Base-by-base conservation (phyloP, 176 grass and related monocot genomes). In the Rhynchospora tenuis region DNA sequence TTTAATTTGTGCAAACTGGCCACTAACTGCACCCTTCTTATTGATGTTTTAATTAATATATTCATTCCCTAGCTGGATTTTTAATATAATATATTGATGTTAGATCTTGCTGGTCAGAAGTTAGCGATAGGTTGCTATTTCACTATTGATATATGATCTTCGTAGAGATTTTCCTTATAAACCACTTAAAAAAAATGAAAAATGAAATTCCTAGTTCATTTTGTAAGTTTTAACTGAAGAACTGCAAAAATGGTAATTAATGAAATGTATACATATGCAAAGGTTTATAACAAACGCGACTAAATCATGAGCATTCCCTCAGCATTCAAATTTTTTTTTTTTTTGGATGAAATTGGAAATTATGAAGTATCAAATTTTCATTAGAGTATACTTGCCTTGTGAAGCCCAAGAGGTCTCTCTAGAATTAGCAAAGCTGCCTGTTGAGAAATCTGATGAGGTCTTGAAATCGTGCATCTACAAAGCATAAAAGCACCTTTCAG, bases 401-500 rank as follows among this genome's bases (percentile, higher is more conserved):
- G 90, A 96, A 62, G 91, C 83, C 89, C 87, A 97, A 31, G 89
- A 93, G 66, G 57, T 65, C 15, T 89, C 83, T 81, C 90, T 90
- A 66, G 92, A 94, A 65, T 92, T 86, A 7, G 63, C 90, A 60
- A 84, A 69, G 64, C 86, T 87, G 52, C 89, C 84, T 56, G 90
- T 24, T 72, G 88, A 74, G 14, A 81, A 85, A 68, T 99, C 96
- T 42, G 92, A 72, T 68, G 78, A 24, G 10, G 80, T 65, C 84
- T 89, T 95, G 86, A 93, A 93, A 38, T 90, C 93, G 50, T 86
- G 87, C 93, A 95, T 95, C 96, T 99, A 28, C 79, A 86, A 79
- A 73, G 57, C 69, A 69, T 68, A 22, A 59, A 77, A 31, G 23
- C 26, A 54, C 6, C 14, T 42, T 63, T 62, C 20, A 65, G 13